phyloP scores from a whole-genome alignment of 2,329 filamentous ascomycete species.

The Paraphaeosphaeria minitans region DNA sequence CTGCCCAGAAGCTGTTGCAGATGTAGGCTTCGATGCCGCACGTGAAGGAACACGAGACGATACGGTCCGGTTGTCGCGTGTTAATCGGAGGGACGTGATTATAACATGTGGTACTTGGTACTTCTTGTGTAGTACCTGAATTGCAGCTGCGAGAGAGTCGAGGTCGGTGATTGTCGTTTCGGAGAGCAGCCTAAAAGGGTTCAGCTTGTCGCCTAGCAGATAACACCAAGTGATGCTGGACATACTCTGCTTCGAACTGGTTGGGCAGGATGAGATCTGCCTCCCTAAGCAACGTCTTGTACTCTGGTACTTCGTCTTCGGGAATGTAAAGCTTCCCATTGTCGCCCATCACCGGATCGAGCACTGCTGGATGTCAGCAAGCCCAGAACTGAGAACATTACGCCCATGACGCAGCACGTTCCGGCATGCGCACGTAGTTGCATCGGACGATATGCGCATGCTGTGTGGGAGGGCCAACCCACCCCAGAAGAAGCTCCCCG shows the following conservation, averaged over 20 bases:
- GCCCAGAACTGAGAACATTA: background rate
- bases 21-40: slow-evolving; percentile 39
- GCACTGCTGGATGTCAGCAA: slow-evolving; percentile 57
- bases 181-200: slow-evolving; percentile 70
- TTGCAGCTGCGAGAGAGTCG: slow-evolving; percentile 71
- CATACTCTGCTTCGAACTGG: slow-evolving; percentile 94
- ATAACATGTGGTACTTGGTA: slow-evolving; percentile 86
- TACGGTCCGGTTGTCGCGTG: slow-evolving; percentile 55
- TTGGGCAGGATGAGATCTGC: slow-evolving; percentile 95
- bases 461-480: slow-evolving; percentile 23
- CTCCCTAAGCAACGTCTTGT: slow-evolving; percentile 76
- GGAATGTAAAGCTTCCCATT: slow-evolving; percentile 90
- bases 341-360: slow-evolving; percentile 98
- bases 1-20: slow-evolving; percentile 24
- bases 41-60: slow-evolving; percentile 31
- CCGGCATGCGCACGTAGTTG: background rate
- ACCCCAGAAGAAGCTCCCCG: slow-evolving; percentile 89
- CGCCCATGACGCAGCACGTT: background rate
- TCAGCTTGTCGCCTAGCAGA: slow-evolving; percentile 8
- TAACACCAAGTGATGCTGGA: background rate
- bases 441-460: background rate
- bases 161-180: slow-evolving; percentile 83
- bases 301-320: slow-evolving; percentile 88
- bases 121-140: slow-evolving; percentile 75
- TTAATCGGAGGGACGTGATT: slow-evolving; percentile 84